Evolutionary conservation across 768 basidiomycete genomes (phyloP).

Genomic region (Gelatoporia subvermispora): DNA sequence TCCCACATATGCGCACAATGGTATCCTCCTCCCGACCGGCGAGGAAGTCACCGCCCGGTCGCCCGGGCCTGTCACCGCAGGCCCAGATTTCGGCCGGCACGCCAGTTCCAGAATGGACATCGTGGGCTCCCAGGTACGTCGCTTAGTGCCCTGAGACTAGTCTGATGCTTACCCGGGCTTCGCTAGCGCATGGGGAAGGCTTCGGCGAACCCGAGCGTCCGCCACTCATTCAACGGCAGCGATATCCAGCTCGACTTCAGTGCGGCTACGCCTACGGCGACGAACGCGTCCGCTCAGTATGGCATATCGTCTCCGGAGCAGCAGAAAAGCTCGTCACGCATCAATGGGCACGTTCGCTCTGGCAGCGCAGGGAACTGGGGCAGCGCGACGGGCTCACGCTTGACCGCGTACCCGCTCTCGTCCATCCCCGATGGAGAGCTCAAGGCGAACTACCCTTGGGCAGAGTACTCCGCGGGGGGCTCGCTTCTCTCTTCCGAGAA

Average conservation of each 20-base stretch:
- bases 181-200: conserved; percentile 40
- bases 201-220: conserved; percentile 43
- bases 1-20: conserved; percentile 53
- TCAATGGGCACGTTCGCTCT: conserved; percentile 66
- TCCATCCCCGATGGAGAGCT: conserved; percentile 55
- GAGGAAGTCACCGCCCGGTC: conserved; percentile 62
- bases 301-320: conserved; percentile 32
- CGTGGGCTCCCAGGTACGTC: conserved; percentile 60
- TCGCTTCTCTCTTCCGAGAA: conserved; percentile 20
- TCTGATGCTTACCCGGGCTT: not conserved
- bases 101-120: conserved; percentile 67
- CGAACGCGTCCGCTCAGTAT: conserved; percentile 28
- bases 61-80: conserved; percentile 79
- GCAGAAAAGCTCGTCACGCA: conserved; percentile 35
- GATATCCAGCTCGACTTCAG: conserved; percentile 58
- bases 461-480: conserved; percentile 18
- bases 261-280: conserved; percentile 50
- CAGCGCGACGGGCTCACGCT: conserved; percentile 48
- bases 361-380: conserved; percentile 83
- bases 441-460: conserved; percentile 56
- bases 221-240: conserved; percentile 74
- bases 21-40: conserved; percentile 51
- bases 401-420: conserved; percentile 40
- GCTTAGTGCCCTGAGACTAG: conserved; percentile 6
- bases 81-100: conserved; percentile 79